Base-by-base conservation (phyloP, 805 yeast species). In the Tetrapisispora arboricola region DNA sequence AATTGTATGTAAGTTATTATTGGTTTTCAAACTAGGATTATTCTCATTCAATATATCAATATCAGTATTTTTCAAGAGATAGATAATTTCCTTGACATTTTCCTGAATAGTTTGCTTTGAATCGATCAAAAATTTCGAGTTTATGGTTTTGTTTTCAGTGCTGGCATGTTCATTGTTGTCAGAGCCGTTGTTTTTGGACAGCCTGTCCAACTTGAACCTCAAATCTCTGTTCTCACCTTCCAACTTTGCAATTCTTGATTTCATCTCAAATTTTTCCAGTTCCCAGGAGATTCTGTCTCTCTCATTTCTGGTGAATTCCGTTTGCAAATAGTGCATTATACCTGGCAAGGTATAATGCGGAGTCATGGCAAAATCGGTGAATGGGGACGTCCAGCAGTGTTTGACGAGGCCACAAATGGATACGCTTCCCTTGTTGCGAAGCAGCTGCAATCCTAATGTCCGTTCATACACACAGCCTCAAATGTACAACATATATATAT, bases 271-370 rank as follows among this genome's bases (percentile, higher is more conserved):
- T 28, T 71, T 64, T 51, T 77, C 82, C 39, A 75, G 60, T 44
- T 72, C 78, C 78, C 80, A 76, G 33, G 71, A 71, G 40, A 77
- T 73, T 38, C 78, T 62, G 48, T 74, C 76, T 41, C 75, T 70
- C 53, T 78, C 83, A 54, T 72, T 74, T 44, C 68, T 70, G 40
- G 78, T 76, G 70, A 77, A 76, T 49, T 78, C 82, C 19, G 72
- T 63, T 53, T 78, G 83, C 50, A 78, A 64, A 46, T 72, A 78
- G 51, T 75, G 72, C 76, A 78, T 75, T 25, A 78, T 77, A 38
- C 83, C 82, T 32, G 68, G 66, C 25, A 60, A 38, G 15, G 63
- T 54, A 41, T 58, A 58, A 17, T 49, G 54, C 19, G 51, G 51
- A 32, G 47, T n/a, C n/a, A n/a, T n/a, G n/a, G n/a, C n/a, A n/a